Base-by-base conservation (phyloP, 2,329 filamentous ascomycete genomes). In the Teratosphaeria pseudoeucalypti region DNA sequence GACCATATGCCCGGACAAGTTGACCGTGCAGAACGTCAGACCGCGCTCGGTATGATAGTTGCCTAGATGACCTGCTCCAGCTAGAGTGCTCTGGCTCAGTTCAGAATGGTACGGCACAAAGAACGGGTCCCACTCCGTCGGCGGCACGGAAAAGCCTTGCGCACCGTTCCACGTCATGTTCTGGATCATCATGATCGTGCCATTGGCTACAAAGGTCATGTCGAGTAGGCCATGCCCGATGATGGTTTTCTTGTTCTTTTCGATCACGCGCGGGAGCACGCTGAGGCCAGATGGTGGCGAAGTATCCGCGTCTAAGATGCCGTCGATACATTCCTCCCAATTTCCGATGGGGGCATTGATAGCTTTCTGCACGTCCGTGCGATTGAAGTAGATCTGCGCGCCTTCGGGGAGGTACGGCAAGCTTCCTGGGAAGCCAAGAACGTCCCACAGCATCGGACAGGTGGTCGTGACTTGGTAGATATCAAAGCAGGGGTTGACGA, bases 141-240 rank as follows among this genome's bases (percentile, higher is more conserved):
- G 89, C 0, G 75, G 72, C 1, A 72, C 70, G 63, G 85, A 81
- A 77, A 92, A 92, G 0, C 89, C 89, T 57, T 87, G 82, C 52
- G 78, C 71, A 4, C 88, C 88, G 60, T 83, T 83, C 84, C 85
- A 92, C 0, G 87, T 91, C 85, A 92, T 89, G 75, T 91, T 91
- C 70, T 92, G 88, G 60, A 92, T 85, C 1, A 81, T 81, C 6
- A 90, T 76, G 1, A 92, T 77, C 0, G 87, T 87, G 16, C 88
- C 88, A 19, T 56, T 56, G 12, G 32, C 37, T 1, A 86, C 76
- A 10, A 90, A 78, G 61, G 88, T 79, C 68, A 81, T 88, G 73
- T 91, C 89, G 11, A 87, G 79, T 55, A 81, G 76, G 11, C 88
- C 89, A 68, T 92, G 88, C 2, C 80, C 86, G 67, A 94, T 84